These are phyloP conservation scores for Vigna radiata DNA, from an alignment of 306 rosid species.

Conservation along the genomic window DNA sequence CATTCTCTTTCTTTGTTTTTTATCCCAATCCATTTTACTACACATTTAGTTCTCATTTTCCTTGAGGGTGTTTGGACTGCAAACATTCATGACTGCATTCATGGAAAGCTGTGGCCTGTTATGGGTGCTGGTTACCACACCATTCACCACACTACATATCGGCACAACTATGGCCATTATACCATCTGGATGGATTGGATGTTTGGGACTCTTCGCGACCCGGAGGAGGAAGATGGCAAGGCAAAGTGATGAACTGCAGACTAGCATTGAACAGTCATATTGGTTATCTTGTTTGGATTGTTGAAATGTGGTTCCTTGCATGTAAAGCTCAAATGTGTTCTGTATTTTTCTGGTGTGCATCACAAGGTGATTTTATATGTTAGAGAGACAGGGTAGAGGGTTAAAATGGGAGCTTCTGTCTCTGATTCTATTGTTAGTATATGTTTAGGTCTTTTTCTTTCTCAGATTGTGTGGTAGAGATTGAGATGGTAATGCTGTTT, in stretches of 20 bases:
- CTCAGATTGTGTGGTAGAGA: conserved; percentile 23
- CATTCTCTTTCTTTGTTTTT: conserved; percentile 68
- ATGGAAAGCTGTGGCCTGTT: conserved; percentile 82
- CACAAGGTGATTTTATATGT: conserved; percentile 12
- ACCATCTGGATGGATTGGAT: conserved; percentile 98
- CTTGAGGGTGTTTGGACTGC: conserved; percentile 87
- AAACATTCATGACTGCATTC: conserved; percentile 89
- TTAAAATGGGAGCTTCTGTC: conserved; percentile 22
- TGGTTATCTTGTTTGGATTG: conserved; percentile 3
- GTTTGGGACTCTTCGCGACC: conserved; percentile 90
- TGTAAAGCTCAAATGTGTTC: conserved; percentile 42
- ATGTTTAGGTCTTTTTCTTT: conserved; percentile 39
- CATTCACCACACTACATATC: conserved; percentile 90
- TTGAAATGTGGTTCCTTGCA: conserved; percentile 26
- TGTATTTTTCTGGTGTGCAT: conserved; percentile 32
- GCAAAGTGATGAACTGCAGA: conserved; percentile 45
- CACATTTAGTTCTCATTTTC: conserved; percentile 72
- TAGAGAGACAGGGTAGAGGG: conserved; percentile 33
- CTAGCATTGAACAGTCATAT: background rate
- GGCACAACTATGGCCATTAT: conserved; percentile 92
- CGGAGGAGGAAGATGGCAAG: conserved; percentile 61
- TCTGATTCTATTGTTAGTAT: conserved; percentile 33
- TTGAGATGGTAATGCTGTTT: conserved; percentile 22
- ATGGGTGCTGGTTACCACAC: conserved; percentile 99
- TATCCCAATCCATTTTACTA: conserved; percentile 75